Evolutionary conservation across 2,329 filamentous ascomycete species (phyloP), one percentile per base, ranked within the genome.

Genomic region (Penicillium freii): DNA sequence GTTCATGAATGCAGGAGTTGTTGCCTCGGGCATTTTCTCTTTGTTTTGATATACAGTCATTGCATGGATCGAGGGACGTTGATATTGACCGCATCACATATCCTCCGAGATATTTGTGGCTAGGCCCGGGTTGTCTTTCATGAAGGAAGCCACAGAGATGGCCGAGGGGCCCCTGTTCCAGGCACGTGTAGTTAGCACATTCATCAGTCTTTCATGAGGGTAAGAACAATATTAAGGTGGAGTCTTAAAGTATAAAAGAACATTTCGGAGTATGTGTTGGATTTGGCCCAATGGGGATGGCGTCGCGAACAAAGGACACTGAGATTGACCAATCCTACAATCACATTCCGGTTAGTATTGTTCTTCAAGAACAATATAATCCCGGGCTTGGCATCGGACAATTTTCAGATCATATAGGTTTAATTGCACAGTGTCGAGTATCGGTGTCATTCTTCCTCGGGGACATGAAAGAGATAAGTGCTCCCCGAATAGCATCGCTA

Each of bases 171-270:
- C 8, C 21, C 8, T 38, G 9, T 47, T 7, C 9, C 8, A 23
- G 31, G 7, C 4, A 40, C 6, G 11, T 31, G 36, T 29, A 49
- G 19, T 42, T 17, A 13, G 15, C 7, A n/a, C 45, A 55, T 50
- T 55, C 2, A 33, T 17, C 15, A 33, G 21, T 15, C 19, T 33
- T 19, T 27, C n/a, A 50, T 19, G 13, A 8, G 19, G 5, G 23
- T 36, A 17, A 42, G 49, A 56, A 56, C 54, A 56, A 56, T 56
- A 56, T 47, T 47, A 56, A 56, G 42, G 8, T 5, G 17, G 23
- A 29, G 21, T 11, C 21, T 48, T 9, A 11, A 17, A 21, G 7
- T 23, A 7, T n/a, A 15, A 15, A 49, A 49, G 17, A 31, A 44
- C 4, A 31, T 11, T 19, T 43, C 9, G 36, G 15, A 54, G 43